Evolutionary conservation across 75 land plant genomes (phyloP).

Genomic region (Chamaecyparis obtusa): DNA sequence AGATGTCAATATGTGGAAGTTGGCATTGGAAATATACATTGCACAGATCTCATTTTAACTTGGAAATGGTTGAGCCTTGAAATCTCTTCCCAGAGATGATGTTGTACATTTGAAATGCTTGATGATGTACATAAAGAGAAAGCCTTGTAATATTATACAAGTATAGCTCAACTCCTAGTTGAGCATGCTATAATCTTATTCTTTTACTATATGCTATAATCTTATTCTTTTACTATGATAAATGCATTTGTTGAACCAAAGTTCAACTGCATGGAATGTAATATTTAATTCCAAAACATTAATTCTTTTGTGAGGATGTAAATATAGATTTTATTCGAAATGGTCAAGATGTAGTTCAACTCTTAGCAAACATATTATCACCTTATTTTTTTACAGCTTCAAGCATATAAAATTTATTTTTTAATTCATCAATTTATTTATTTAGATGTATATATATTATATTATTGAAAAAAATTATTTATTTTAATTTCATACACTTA

Average conservation of each 20-base stretch:
- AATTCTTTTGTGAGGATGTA: too few relatives aligned
- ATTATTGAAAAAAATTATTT: background rate
- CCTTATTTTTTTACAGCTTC: background rate
- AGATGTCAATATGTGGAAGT: constrained; percentile 52
- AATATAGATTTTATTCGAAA: too few relatives aligned
- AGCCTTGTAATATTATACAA: background rate
- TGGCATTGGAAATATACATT: constrained; percentile 64
- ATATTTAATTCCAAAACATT: background rate
- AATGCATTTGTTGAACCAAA: background rate
- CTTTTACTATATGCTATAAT: background rate
- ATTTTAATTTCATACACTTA: too few relatives aligned
- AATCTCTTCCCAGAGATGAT: background rate
- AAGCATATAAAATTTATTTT: background rate
- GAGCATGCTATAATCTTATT: background rate
- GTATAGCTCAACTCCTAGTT: background rate
- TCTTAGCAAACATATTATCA: background rate
- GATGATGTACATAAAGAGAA: background rate
- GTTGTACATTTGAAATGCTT: background rate
- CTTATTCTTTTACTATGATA: too few relatives aligned
- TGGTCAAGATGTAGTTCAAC: background rate
- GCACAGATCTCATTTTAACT: constrained; percentile 25
- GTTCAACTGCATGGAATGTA: background rate
- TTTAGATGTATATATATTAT: background rate
- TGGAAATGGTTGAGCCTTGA: constrained; percentile 45
- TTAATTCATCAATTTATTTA: background rate